These are phyloP conservation scores for Colletotrichum lindemuthianum DNA, from an alignment of 2,329 filamentous ascomycete species.

Conservation along the genomic window DNA sequence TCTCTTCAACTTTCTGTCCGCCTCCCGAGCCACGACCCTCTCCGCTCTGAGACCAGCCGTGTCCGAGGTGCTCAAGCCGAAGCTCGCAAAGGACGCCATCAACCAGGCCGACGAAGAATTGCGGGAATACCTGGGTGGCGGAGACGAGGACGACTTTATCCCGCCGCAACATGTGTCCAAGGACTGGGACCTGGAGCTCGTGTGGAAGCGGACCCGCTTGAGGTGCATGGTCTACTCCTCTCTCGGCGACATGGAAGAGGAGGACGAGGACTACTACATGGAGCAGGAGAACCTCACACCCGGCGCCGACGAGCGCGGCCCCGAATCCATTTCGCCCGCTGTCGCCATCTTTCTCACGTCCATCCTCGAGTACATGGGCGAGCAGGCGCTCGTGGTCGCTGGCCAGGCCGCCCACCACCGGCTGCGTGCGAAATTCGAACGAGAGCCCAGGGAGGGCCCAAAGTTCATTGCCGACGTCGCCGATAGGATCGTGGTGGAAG, in stretches of 20 bases:
- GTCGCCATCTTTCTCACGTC: constrained; percentile 97
- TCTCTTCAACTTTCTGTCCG: constrained; percentile 87
- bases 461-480: constrained; percentile 59
- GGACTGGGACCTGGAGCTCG: constrained; percentile 89
- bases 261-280: constrained; percentile 92
- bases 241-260: constrained; percentile 95
- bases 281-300: constrained; percentile 79
- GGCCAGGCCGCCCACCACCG: constrained; percentile 84
- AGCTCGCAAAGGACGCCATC: constrained; percentile 86
- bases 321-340: constrained; percentile 83
- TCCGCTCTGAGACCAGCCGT: constrained; percentile 82
- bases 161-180: constrained; percentile 58
- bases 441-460: constrained; percentile 64
- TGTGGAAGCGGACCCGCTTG: constrained; percentile 92
- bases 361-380: constrained; percentile 92
- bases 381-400: constrained; percentile 88
- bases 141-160: constrained; percentile 77
- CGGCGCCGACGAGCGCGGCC: constrained; percentile 64
- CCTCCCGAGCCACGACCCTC: constrained; percentile 81
- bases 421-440: constrained; percentile 67
- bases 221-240: constrained; percentile 99
- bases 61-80: constrained; percentile 86
- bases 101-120: constrained; percentile 87
- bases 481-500: constrained; percentile 83
- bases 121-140: constrained; percentile 84